Base-by-base conservation (phyloP, 2,329 filamentous ascomycete genomes). In the Cercospora sp. region DNA sequence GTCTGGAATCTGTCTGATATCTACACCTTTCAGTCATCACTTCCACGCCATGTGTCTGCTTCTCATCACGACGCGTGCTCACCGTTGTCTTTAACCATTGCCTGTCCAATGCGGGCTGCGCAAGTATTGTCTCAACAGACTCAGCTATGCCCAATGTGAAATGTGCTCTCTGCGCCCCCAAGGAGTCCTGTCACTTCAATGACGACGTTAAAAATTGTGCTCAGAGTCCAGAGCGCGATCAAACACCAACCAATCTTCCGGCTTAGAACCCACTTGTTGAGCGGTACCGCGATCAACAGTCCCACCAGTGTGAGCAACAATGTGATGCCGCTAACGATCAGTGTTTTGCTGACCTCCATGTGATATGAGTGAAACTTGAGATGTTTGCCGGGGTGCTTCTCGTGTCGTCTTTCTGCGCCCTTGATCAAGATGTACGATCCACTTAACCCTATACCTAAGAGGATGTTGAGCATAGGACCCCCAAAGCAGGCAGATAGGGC, bases 381-480 rank as follows among this genome's bases (percentile, higher is more conserved):
- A 4, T 88, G 85, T 67, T 83, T 81, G 18, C 88, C 83, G 0
- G 91, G 91, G 74, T 94, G 89, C 72, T 90, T 89, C 30, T 83
- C 80, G 69, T 92, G 88, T 63, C 84, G 84, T 70, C 87, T 84
- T 73, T 90, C 87, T 18, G 90, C 91, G 33, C 88, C 85, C 64
- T 86, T 86, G 16, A 96, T 84, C 66, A 92, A 94, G 86, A 97
- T 95, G 78, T 94, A 96, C 45, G 92, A 86, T 16, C 95, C 95
- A 28, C 91, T 91, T 3, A 98, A 84, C n/a, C 95, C 95, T 63
- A 99, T 94, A 0, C 95, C 95, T 3, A 99, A 87, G 0, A 99
- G 83, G 70, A 99, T 99, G 75, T 99, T 99, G 48, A 99, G 87
- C 93, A 99, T 94, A 0, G 95, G 95, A 0, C 95, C 96, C n/a